Conservation (phyloP, 768 basidiomycete genomes). For the Suillus weaverae region DNA sequence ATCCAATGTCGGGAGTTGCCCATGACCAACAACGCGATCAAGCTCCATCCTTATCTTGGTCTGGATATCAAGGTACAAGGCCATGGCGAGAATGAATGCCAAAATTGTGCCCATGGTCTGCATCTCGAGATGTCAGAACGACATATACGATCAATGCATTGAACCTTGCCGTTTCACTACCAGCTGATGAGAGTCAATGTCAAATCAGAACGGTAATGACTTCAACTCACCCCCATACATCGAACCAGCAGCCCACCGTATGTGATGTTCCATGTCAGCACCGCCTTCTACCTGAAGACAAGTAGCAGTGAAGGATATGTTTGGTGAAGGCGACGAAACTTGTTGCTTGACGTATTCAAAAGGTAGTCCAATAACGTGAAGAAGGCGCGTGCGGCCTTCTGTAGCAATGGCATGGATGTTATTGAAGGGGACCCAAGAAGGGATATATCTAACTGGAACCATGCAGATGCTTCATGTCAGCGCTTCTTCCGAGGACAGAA, state of each 20-base stretch:
- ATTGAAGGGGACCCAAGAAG: conserved; percentile 19
- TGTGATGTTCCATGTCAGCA: conserved; percentile 1
- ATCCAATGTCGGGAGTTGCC: conserved; percentile 32
- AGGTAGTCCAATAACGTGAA: neutral
- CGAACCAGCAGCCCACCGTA: conserved; percentile 11
- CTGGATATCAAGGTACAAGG: conserved; percentile 4
- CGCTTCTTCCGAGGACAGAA: neutral
- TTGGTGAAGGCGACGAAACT: neutral
- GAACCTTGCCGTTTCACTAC: conserved; percentile 2
- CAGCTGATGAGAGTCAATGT: neutral
- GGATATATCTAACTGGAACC: conserved; percentile 22
- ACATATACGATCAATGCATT: neutral
- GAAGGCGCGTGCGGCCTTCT: conserved; percentile 1
- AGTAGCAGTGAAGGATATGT: conserved; percentile 2
- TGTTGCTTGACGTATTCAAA: conserved; percentile 9
- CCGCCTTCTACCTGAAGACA: conserved; percentile 1
- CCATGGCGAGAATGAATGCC: conserved; percentile 9
- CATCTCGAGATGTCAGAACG: neutral
- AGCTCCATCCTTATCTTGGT: conserved; percentile 25
- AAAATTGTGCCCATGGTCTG: conserved; percentile 7
- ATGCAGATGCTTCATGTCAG: neutral
- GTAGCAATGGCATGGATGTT: neutral
- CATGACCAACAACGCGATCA: conserved; percentile 33
- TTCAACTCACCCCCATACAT: conserved; percentile 10
- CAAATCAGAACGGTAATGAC: neutral